These are phyloP conservation scores for Bryoerythrophyllum caledonicum DNA, from an alignment of 225 moss, liverwort and hornwort genomes.

Conservation along the genomic window DNA sequence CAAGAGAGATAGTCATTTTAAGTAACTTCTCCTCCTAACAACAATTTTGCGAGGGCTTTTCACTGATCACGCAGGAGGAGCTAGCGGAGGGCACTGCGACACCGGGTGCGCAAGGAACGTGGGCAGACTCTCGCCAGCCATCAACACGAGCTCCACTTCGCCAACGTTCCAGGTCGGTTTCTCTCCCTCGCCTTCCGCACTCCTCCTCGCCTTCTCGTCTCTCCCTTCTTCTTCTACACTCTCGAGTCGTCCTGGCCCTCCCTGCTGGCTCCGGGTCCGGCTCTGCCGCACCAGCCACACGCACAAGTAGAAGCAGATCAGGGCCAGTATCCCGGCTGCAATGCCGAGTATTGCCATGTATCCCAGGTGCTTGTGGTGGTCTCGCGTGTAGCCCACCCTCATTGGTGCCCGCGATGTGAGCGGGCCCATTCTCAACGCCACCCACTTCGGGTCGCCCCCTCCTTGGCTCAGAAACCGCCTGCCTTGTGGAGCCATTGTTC, in stretches of 20 bases:
- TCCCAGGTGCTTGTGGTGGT: slow-evolving; percentile 27
- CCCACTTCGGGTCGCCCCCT: slow-evolving; percentile 17
- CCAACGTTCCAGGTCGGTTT: background rate
- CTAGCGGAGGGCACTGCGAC: background rate
- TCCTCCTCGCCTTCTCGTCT: slow-evolving; percentile 1
- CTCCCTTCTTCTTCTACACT: background rate
- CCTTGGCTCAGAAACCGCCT: slow-evolving; percentile 17
- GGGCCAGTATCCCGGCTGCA: slow-evolving; percentile 21
- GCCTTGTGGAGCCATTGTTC: background rate
- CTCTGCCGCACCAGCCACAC: slow-evolving; percentile 31
- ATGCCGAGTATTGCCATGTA: slow-evolving; percentile 20
- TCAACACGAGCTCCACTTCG: slow-evolving; percentile 37
- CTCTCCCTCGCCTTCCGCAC: slow-evolving; percentile 5
- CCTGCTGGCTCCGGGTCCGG: slow-evolving; percentile 8
- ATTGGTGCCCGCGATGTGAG: background rate
- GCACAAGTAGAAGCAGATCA: slow-evolving; percentile 36
- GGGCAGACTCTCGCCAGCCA: slow-evolving; percentile 43
- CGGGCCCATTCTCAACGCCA: slow-evolving; percentile 15
- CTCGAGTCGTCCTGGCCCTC: background rate
- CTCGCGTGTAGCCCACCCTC: background rate
- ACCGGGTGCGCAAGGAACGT: slow-evolving; percentile 37
- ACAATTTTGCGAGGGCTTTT: background rate
- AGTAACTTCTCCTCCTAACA: background rate
- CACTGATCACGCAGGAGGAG: background rate
- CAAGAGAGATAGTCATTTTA: background rate